Percentiles rank a stretch among this genome's conserved stretches.
Evolutionary conservation across 2,329 filamentous ascomycete species (phyloP).

Genomic region (Trichoderma koningiopsis): DNA sequence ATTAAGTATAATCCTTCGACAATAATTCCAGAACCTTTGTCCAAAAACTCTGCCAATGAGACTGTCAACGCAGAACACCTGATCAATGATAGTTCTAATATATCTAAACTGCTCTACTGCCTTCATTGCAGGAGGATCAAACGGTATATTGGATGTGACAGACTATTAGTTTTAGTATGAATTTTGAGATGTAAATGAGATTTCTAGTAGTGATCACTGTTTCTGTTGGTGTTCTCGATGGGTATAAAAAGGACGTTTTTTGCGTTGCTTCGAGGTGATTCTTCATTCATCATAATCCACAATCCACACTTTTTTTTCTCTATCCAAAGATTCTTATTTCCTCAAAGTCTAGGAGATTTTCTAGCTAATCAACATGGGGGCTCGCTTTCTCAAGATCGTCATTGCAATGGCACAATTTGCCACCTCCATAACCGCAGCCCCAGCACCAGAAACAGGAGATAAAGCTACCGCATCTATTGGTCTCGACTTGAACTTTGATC

Average conservation of each 20-base stretch:
- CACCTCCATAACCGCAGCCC: not conserved
- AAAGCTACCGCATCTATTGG: not conserved
- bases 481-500: not conserved
- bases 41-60: not conserved
- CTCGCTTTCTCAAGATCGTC: not conserved
- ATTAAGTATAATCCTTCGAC: not conserved
- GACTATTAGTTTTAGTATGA: not conserved
- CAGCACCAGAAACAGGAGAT: not conserved
- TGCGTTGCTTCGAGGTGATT: not conserved
- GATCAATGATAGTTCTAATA: not conserved
- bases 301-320: not conserved
- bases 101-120: not conserved
- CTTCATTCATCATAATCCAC: not conserved
- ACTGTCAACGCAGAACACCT: not conserved
- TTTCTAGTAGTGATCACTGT: not conserved
- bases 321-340: not conserved
- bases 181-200: not conserved
- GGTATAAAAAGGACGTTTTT: not conserved
- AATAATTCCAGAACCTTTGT: not conserved
- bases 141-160: not conserved
- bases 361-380: not conserved
- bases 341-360: no score
- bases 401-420: not conserved
- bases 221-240: not conserved
- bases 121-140: not conserved